A percentile compares a stretch with the other conserved stretches of the same genome.
These are phyloP conservation scores for Calocera cornea DNA, from an alignment of 768 basidiomycete species.

Conservation along the genomic window DNA sequence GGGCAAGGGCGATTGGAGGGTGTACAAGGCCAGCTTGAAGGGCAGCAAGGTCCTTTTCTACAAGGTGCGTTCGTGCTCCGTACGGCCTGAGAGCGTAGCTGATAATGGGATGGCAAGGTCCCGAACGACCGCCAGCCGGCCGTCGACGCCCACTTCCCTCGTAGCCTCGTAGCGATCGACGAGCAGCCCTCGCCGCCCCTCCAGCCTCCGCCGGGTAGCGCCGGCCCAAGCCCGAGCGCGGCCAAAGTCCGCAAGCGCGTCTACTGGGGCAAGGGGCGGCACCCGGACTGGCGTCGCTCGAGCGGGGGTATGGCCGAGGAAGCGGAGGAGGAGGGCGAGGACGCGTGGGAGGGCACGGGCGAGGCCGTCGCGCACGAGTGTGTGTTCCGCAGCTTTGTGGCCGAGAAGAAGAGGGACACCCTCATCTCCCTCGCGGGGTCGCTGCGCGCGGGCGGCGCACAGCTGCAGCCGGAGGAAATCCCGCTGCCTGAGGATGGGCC, in stretches of 20 bases:
- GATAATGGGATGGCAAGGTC: neutral
- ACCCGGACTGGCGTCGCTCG: neutral
- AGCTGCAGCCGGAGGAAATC: neutral
- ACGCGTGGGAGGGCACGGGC: slow-evolving; percentile 1
- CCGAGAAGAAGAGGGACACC: slow-evolving; percentile 1
- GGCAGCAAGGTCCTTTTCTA: neutral
- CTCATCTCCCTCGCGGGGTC: neutral
- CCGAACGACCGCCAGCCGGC: neutral
- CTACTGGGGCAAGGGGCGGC: neutral
- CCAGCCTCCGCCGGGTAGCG: neutral
- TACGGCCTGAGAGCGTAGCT: neutral
- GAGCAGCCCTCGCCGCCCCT: neutral
- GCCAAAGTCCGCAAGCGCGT: neutral
- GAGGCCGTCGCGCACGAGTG: slow-evolving; percentile 1
- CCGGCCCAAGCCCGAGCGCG: neutral
- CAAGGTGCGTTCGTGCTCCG: neutral
- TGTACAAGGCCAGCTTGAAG: neutral
- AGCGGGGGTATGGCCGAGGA: too few species aligned
- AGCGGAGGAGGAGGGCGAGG: neutral
- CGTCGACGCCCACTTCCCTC: neutral
- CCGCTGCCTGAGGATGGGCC: neutral
- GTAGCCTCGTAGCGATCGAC: neutral
- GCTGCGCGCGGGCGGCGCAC: neutral
- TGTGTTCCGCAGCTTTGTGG: slow-evolving; percentile 1
- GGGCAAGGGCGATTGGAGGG: slow-evolving; percentile 1